These are phyloP conservation scores for Phytopythium vexans DNA, from an alignment of 352 stramenopile genomes.

Conservation along the genomic window DNA sequence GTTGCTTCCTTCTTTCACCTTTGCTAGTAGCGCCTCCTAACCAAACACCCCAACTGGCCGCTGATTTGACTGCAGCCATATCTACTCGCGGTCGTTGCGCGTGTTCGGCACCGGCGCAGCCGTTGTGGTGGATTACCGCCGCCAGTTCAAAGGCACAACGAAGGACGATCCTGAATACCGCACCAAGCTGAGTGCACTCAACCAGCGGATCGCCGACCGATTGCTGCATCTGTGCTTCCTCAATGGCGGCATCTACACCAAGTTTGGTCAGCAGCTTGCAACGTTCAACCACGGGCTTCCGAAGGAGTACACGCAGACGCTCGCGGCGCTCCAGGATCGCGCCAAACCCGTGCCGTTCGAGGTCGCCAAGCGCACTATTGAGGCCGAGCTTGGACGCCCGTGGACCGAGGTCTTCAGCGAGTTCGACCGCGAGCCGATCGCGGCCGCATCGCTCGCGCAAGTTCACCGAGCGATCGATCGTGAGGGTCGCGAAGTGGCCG, in stretches of 20 bases:
- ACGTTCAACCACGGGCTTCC: constrained; percentile 96
- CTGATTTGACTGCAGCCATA: constrained; percentile 26
- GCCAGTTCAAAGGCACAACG: constrained; percentile 41
- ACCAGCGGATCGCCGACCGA: constrained; percentile 81
- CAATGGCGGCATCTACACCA: constrained; percentile 97
- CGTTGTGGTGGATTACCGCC: constrained; percentile 50
- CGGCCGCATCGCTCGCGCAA: constrained; percentile 94
- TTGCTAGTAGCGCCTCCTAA: background rate
- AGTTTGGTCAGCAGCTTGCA: constrained; percentile 96
- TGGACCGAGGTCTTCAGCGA: constrained; percentile 86
- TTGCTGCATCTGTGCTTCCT: constrained; percentile 89
- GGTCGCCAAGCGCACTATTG: constrained; percentile 40
- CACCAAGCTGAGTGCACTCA: constrained; percentile 50
- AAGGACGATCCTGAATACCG: constrained; percentile 54
- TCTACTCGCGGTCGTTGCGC: constrained; percentile 59
- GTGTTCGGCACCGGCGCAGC: constrained; percentile 45
- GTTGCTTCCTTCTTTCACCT: background rate
- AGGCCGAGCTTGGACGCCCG: constrained; percentile 54
- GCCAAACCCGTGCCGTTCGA: constrained; percentile 75
- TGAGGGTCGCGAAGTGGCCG: constrained; percentile 86
- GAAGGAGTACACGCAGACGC: constrained; percentile 90
- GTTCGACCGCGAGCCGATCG: constrained; percentile 93
- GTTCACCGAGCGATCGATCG: constrained; percentile 92
- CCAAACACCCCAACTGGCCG: background rate
- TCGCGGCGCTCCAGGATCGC: constrained; percentile 91